phyloP scores from a whole-genome alignment of 495 filamentous ascomycete species.

The Podospora appendiculata region DNA sequence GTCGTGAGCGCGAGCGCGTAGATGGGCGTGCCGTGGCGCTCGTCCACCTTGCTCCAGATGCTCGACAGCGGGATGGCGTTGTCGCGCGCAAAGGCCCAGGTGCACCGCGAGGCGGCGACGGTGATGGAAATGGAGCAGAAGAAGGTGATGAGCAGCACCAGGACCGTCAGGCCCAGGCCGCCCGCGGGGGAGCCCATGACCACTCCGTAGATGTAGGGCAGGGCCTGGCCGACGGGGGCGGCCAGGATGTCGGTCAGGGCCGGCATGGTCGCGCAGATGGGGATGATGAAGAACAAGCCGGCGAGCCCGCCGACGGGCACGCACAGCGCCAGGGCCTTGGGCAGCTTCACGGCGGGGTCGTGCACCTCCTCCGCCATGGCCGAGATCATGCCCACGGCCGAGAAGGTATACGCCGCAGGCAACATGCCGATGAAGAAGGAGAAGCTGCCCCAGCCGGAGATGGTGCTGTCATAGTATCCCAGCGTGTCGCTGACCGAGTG shows the following conservation, averaged over 20 bases:
- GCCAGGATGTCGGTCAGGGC: constrained; percentile 39
- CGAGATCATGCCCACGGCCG: constrained; percentile 55
- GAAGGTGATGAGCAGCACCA: constrained; percentile 61
- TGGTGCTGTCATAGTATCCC: constrained; percentile 43
- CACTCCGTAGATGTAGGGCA: constrained; percentile 48
- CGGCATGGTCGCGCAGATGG: constrained; percentile 57
- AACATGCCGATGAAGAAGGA: constrained; percentile 49
- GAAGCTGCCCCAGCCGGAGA: constrained; percentile 47
- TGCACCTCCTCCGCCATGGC: constrained; percentile 49
- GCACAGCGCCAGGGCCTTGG: constrained; percentile 51
- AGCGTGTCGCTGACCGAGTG: constrained; percentile 31
- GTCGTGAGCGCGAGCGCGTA: constrained; percentile 51
- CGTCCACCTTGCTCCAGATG: constrained; percentile 53
- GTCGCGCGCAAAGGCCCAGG: constrained; percentile 56
- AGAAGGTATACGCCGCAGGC: constrained; percentile 46
- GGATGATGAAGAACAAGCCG: constrained; percentile 53
- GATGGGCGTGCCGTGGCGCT: constrained; percentile 41
- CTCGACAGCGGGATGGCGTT: constrained; percentile 60
- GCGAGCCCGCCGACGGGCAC: constrained; percentile 52
- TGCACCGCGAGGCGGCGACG: constrained; percentile 52
- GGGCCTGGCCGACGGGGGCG: constrained; percentile 51
- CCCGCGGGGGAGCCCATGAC: constrained; percentile 54
- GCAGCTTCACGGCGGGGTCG: constrained; percentile 49
- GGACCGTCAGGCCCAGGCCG: constrained; percentile 64
- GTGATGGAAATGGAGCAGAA: constrained; percentile 53